Conservation (phyloP, 1,284 basidiomycete species). For the Meripilus lineatus region DNA sequence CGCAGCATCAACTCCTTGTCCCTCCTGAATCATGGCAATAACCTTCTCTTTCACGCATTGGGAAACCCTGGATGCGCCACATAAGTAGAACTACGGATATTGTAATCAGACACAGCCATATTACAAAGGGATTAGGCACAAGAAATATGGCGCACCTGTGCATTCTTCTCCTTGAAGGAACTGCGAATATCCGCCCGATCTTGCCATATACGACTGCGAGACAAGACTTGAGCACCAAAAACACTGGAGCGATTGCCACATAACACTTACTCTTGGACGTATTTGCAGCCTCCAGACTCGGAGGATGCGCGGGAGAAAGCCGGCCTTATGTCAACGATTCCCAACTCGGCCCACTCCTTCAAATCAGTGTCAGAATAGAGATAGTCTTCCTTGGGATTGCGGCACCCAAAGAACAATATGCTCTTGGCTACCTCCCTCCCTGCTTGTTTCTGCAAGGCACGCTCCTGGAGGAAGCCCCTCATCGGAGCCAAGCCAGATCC, state of each 20-base stretch:
- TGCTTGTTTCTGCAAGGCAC: slow-evolving; percentile 39
- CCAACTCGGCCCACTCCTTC: slow-evolving; percentile 35
- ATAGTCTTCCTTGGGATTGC: slow-evolving; percentile 36
- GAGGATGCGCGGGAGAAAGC: slow-evolving; percentile 38
- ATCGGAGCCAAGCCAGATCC: slow-evolving; percentile 50
- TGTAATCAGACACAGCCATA: not conserved
- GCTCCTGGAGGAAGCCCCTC: slow-evolving; percentile 50
- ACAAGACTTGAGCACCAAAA: not conserved
- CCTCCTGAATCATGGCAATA: slow-evolving; percentile 29
- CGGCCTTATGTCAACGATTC: slow-evolving; percentile 43
- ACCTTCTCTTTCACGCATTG: slow-evolving; percentile 31
- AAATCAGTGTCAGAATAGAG: slow-evolving; percentile 39
- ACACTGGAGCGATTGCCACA: not conserved
- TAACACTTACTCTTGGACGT: slow-evolving; percentile 41
- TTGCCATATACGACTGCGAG: slow-evolving; percentile 37
- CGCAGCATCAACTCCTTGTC: slow-evolving; percentile 17
- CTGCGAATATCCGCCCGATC: slow-evolving; percentile 33
- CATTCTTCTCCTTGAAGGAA: too few relatives aligned
- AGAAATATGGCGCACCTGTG: too few relatives aligned
- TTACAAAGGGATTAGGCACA: not conserved
- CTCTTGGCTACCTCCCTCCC: slow-evolving; percentile 39
- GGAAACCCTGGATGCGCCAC: slow-evolving; percentile 35
- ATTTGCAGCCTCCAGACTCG: slow-evolving; percentile 36
- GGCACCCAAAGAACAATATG: slow-evolving; percentile 47
- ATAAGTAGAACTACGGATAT: slow-evolving; percentile 37